Evolutionary conservation across 495 filamentous ascomycete genomes (phyloP).

Genomic region (Penicillium salamii): DNA sequence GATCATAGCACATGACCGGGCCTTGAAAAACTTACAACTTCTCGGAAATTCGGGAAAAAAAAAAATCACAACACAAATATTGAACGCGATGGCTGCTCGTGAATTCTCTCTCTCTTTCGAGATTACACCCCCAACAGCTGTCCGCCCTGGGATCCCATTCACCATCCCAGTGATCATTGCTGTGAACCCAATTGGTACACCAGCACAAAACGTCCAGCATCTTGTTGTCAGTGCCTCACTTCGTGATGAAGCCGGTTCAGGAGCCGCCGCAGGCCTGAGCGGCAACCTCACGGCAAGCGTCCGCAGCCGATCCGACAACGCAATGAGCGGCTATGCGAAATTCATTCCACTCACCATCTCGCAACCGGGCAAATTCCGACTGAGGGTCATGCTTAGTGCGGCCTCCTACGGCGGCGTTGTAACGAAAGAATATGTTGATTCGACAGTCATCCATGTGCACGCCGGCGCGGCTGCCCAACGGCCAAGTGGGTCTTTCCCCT

Average conservation of each 20-base stretch:
- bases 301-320: conserved; percentile 30
- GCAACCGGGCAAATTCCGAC: conserved; percentile 31
- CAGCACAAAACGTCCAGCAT: conserved; percentile 26
- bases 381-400: conserved; percentile 37
- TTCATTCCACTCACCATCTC: conserved; percentile 31
- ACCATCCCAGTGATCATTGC: conserved; percentile 36
- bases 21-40: neutral
- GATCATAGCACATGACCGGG: conserved; percentile 6
- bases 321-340: conserved; percentile 38
- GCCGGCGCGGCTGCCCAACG: conserved; percentile 27
- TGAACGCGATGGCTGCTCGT: conserved; percentile 27
- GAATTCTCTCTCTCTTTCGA: conserved; percentile 39
- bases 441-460: conserved; percentile 33
- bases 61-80: too few relatives aligned
- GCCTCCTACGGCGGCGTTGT: conserved; percentile 30
- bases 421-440: conserved; percentile 35
- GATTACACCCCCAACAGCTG: conserved; percentile 29
- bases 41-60: too few relatives aligned
- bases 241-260: conserved; percentile 29
- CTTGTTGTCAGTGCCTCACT: conserved; percentile 33
- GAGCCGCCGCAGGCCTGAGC: conserved; percentile 20
- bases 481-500: conserved; percentile 30
- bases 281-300: conserved; percentile 38
- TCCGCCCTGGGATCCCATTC: conserved; percentile 27
- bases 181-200: conserved; percentile 31